phyloP scores from a whole-genome alignment of 345 rosid species.

The Noccaea bulbosa region DNA sequence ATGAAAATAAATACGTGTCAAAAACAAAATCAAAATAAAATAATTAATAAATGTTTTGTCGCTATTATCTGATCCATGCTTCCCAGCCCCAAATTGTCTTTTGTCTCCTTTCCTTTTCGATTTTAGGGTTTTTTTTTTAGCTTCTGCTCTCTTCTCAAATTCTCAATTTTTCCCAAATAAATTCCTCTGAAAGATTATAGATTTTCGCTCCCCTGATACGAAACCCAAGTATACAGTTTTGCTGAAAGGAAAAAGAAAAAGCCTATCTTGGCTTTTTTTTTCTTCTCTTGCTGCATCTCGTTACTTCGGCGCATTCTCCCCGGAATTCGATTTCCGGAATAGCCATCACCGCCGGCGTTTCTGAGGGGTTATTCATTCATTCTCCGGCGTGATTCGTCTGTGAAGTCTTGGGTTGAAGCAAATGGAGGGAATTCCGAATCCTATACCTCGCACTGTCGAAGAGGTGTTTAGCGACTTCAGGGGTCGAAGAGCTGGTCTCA shows the following conservation, averaged over 20 bases:
- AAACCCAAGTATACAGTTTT: constrained; percentile 8
- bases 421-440: constrained; percentile 52
- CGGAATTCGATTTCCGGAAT: constrained; percentile 10
- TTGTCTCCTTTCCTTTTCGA: constrained; percentile 29
- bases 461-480: constrained; percentile 74
- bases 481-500: constrained; percentile 71
- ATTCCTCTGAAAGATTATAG: constrained; percentile 5
- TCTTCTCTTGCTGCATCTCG: constrained; percentile 19
- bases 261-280: constrained; percentile 22
- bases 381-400: constrained; percentile 12
- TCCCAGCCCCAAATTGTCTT: constrained; percentile 36
- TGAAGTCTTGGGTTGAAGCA: constrained; percentile 17
- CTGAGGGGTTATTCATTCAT: constrained; percentile 2
- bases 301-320: constrained; percentile 15
- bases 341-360: constrained; percentile 23
- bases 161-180: constrained; percentile 16
- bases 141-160: constrained; percentile 9
- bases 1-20: background rate
- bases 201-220: constrained; percentile 17
- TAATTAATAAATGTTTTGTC: background rate
- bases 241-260: background rate
- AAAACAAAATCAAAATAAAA: background rate
- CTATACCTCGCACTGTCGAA: constrained; percentile 66
- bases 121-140: constrained; percentile 35
- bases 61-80: constrained; percentile 26